Conservation (phyloP, 176 grass and related monocot species). For the Olyra latifolia region DNA sequence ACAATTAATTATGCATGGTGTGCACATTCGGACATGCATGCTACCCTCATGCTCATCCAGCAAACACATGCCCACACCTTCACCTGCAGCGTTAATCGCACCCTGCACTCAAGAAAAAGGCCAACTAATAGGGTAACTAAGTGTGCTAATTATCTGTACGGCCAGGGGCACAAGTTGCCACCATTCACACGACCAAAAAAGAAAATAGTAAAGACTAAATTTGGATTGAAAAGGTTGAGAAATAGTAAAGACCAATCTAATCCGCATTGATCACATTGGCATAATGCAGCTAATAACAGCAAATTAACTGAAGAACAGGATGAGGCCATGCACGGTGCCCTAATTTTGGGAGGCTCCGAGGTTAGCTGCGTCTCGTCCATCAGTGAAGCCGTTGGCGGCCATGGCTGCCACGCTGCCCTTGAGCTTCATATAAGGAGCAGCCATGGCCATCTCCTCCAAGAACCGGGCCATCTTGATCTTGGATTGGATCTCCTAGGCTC, state of each 20-base stretch:
- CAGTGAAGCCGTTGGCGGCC: slow-evolving; percentile 24
- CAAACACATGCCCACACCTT: neutral
- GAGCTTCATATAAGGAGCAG: neutral
- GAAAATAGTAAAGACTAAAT: slow-evolving; percentile 51
- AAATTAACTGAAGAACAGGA: neutral
- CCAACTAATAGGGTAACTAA: neutral
- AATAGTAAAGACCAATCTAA: neutral
- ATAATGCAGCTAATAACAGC: neutral
- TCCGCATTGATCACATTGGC: neutral
- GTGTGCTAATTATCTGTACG: neutral
- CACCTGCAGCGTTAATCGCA: neutral
- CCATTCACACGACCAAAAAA: neutral
- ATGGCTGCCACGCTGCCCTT: neutral
- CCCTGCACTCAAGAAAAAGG: neutral
- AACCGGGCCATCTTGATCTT: too few species aligned
- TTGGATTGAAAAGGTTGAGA: slow-evolving; percentile 42
- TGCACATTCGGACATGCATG: neutral
- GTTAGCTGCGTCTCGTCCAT: slow-evolving; percentile 27
- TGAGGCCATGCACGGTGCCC: neutral
- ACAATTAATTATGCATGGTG: too few species aligned
- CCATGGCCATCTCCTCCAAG: neutral
- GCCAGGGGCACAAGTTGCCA: neutral
- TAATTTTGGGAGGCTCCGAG: slow-evolving; percentile 29
- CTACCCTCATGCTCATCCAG: neutral
- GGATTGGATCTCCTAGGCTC: too few species aligned